Base-by-base conservation (phyloP, 2,329 filamentous ascomycete genomes). In the Xylariaceae sp. region DNA sequence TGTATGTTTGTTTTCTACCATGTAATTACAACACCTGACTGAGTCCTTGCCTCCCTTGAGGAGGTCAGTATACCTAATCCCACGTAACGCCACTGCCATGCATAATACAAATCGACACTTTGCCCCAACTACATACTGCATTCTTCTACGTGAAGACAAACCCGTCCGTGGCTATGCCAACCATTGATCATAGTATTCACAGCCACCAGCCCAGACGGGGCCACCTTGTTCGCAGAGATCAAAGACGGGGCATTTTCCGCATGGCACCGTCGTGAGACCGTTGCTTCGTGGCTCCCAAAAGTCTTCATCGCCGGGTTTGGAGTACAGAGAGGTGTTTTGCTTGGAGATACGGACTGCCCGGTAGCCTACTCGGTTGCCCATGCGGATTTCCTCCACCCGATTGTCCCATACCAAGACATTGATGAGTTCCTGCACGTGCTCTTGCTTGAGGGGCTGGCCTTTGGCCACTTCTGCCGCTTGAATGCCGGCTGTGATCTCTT, bases 161-260 rank as follows among this genome's bases (percentile, higher is more conserved):
- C 51, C 6, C 35, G 39, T 53, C 6, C 35, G 39, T 49, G 51
- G 17, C 55, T 66, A 64, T 77, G 68, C 82, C 51, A 97, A 75
- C 94, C 94, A 99, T 55, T 87, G 83, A 64, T 89, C 83, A 70
- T 96, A 97, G 72, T 99, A 99, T 56, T 91, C 88, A 74, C 94
- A 99, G 54, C 88, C 96, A 65, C 86, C 88, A 0, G 93, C 90
- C 68, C 88, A 95, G 18, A 99, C 91, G 0, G 92, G 90, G 0
- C 93, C 93, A 5, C 91, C 92, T 62, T 96, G 90, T 65, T 90
- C 88, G 72, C 94, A 99, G 1, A 97, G 81, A 59, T 94, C 88
- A 72, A 96, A 96, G 2, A 97, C 93, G 0, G 94, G 94, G 73
- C 94, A 99, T 57, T 86, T 82, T 1, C 93, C 92, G 73, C 94